Conservation (phyloP, 768 basidiomycete genomes). For the Exsudoporus frostii region DNA sequence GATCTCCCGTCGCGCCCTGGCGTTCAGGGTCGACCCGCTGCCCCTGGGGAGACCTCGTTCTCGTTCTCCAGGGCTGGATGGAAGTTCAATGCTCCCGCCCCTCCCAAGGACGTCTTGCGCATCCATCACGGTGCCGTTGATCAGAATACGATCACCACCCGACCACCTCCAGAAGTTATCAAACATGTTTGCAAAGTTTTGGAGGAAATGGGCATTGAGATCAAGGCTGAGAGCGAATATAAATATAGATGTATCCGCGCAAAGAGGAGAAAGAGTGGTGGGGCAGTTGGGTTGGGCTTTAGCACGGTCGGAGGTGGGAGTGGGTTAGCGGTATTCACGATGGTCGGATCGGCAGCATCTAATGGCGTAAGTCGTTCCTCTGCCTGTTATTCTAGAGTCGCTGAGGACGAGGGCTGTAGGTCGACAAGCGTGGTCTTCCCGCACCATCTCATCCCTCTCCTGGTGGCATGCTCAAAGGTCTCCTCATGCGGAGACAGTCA, state of each 20-base stretch:
- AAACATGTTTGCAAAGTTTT: slow-evolving; percentile 77
- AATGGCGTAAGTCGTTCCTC: slow-evolving; percentile 65
- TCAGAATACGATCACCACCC: slow-evolving; percentile 81
- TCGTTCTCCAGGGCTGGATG: slow-evolving; percentile 39
- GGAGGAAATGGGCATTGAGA: slow-evolving; percentile 86
- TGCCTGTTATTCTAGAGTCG: neutral
- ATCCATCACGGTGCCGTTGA: slow-evolving; percentile 93
- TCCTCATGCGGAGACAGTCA: slow-evolving; percentile 87
- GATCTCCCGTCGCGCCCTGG: slow-evolving; percentile 28
- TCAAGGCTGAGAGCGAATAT: slow-evolving; percentile 85
- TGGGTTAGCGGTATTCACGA: slow-evolving; percentile 69
- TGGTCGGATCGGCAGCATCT: slow-evolving; percentile 79
- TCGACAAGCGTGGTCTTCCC: slow-evolving; percentile 87
- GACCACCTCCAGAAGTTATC: slow-evolving; percentile 84
- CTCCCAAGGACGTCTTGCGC: slow-evolving; percentile 54
- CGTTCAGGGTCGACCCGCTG: slow-evolving; percentile 20
- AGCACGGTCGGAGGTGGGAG: slow-evolving; percentile 36
- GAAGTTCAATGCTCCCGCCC: slow-evolving; percentile 32
- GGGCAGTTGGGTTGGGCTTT: slow-evolving; percentile 42
- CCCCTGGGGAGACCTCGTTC: slow-evolving; percentile 26
- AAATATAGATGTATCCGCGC: slow-evolving; percentile 82
- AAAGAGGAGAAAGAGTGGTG: slow-evolving; percentile 63
- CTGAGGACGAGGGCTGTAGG: slow-evolving; percentile 41
- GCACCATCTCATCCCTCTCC: slow-evolving; percentile 74
- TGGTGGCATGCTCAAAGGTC: slow-evolving; percentile 77